These are phyloP conservation scores for Nicotiana tomentosiformis DNA, from an alignment of 257 asterid species.

Conservation along the genomic window DNA sequence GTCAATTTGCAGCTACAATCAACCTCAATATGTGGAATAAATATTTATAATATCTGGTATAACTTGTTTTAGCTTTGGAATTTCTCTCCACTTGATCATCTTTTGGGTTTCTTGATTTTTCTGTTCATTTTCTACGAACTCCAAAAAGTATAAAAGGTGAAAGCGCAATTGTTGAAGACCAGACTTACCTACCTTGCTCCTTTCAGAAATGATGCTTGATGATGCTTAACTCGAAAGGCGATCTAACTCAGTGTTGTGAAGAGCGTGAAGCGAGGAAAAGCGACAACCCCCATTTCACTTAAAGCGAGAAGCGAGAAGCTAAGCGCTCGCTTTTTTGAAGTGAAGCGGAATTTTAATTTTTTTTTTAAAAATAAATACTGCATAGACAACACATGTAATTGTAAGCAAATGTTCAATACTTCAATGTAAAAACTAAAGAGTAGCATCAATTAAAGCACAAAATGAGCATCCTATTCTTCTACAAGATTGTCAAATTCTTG, in stretches of 20 bases:
- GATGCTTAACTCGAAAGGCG: background rate
- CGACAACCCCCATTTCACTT: no score
- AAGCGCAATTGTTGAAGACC: background rate
- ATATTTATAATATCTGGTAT: background rate
- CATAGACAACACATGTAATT: no score
- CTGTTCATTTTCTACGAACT: background rate
- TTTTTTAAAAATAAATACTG: no score
- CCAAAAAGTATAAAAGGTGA: background rate
- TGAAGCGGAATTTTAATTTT: no score
- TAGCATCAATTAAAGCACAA: no score
- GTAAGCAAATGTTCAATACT: no score
- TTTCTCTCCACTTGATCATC: background rate
- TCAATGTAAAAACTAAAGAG: no score
- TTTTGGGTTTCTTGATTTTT: background rate
- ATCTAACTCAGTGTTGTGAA: background rate
- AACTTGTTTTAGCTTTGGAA: background rate
- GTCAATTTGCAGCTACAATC: background rate
- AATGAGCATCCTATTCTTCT: no score
- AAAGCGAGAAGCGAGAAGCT: no score
- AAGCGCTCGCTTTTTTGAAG: no score
- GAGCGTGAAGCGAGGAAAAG: no score
- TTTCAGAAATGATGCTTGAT: background rate
- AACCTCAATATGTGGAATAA: background rate
- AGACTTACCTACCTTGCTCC: background rate
- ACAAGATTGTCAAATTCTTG: no score